These are phyloP conservation scores for Suillus placidus DNA, from an alignment of 768 basidiomycete genomes.

Conservation along the genomic window DNA sequence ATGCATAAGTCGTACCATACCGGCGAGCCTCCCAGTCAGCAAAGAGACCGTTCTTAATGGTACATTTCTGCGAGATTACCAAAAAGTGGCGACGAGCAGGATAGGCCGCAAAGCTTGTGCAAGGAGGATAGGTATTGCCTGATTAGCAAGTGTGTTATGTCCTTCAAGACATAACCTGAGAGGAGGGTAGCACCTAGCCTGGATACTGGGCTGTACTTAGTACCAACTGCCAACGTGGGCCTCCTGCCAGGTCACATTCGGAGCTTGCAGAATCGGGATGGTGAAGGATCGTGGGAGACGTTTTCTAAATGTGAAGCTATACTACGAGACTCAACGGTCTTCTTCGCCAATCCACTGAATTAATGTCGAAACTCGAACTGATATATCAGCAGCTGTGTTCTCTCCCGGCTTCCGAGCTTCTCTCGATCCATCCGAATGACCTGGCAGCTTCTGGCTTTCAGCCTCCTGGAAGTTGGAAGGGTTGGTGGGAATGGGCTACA, in stretches of 20 bases:
- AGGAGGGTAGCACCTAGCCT: slow-evolving; percentile 17
- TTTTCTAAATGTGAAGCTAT: neutral
- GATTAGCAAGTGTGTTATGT: slow-evolving; percentile 45
- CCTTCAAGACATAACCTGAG: slow-evolving; percentile 32
- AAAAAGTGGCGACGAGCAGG: slow-evolving; percentile 49
- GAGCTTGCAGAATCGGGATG: neutral
- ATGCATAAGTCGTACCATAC: slow-evolving; percentile 54
- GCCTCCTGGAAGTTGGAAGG: slow-evolving; percentile 27
- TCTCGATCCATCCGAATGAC: slow-evolving; percentile 55
- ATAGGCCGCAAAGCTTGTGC: slow-evolving; percentile 48
- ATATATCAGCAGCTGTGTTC: slow-evolving; percentile 9
- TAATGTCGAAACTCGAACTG: slow-evolving; percentile 8
- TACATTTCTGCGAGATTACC: slow-evolving; percentile 57
- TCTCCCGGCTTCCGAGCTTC: slow-evolving; percentile 23
- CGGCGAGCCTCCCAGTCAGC: slow-evolving; percentile 43
- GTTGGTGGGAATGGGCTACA: slow-evolving; percentile 43
- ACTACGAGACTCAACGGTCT: neutral
- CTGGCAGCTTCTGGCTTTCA: slow-evolving; percentile 25
- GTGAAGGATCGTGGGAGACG: neutral
- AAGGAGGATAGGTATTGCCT: slow-evolving; percentile 52
- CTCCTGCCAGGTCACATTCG: too few relatives aligned
- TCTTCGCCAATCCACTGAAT: slow-evolving; percentile 3
- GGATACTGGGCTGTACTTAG: neutral
- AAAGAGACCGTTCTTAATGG: slow-evolving; percentile 55
- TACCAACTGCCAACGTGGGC: slow-evolving; percentile 8